A percentile compares a stretch with the other conserved stretches of the same genome.
phyloP scores from a whole-genome alignment of 345 rosid species.

The Luvunga scandens region DNA sequence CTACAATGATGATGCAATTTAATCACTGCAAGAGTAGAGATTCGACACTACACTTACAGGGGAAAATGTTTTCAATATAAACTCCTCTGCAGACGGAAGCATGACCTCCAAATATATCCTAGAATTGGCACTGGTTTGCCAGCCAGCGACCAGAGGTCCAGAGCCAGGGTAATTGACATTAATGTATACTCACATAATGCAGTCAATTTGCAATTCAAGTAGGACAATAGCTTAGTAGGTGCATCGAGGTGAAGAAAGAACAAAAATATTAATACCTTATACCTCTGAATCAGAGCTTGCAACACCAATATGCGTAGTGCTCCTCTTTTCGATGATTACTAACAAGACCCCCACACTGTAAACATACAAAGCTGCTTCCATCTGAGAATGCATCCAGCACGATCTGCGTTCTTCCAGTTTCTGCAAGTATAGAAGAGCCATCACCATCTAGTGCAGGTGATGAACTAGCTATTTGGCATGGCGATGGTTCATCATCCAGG shows the following conservation, averaged over 20 bases:
- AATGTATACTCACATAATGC: not conserved
- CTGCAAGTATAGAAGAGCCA: conserved; percentile 70
- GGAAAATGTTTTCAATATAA: not conserved
- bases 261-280: not conserved
- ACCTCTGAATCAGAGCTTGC: conserved; percentile 35
- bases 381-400: conserved; percentile 87
- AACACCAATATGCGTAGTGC: conserved; percentile 88
- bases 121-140: not conserved
- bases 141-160: not conserved
- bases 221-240: not conserved
- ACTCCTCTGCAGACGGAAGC: not conserved
- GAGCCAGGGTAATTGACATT: not conserved
- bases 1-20: not conserved
- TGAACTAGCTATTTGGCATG: conserved; percentile 15
- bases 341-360: conserved; percentile 93
- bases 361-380: conserved; percentile 91
- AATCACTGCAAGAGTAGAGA: not conserved
- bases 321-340: conserved; percentile 82
- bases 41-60: not conserved
- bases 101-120: not conserved
- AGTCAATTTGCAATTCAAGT: conserved; percentile 7
- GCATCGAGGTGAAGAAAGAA: not conserved
- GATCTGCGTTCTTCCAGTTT: conserved; percentile 75
- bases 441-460: conserved; percentile 34
- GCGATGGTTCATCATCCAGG: conserved; percentile 26